Conservation (phyloP, 2,329 filamentous ascomycete species). For the Botrytis paeoniae region DNA sequence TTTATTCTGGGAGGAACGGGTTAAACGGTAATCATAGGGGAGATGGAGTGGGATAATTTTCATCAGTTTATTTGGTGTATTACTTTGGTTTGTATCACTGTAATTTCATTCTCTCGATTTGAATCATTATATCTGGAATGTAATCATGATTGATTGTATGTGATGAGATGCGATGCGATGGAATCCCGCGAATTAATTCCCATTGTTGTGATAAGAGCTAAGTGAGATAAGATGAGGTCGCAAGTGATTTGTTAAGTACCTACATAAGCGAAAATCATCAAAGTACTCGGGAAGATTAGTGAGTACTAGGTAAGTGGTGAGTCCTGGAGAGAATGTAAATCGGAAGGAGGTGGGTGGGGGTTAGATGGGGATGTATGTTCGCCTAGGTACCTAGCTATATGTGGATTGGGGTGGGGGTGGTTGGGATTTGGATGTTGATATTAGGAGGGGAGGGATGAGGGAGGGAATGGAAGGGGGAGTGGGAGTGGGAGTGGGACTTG, state of each 20-base stretch:
- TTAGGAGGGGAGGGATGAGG: not conserved
- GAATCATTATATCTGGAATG: not conserved
- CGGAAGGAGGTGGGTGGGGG: not conserved
- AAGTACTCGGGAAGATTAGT: not conserved
- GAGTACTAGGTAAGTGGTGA: accelerated
- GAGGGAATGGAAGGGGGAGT: not conserved
- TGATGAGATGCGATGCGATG: not conserved
- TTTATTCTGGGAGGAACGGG: not conserved
- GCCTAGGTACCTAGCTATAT: too few species aligned
- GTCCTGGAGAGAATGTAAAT: not conserved
- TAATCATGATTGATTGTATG: not conserved
- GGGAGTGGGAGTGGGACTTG: not conserved
- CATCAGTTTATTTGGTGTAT: not conserved
- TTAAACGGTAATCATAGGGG: not conserved
- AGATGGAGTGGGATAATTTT: not conserved
- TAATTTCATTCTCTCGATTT: not conserved
- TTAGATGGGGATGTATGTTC: not conserved
- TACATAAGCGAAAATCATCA: not conserved
- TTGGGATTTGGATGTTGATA: not conserved
- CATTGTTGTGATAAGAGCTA: not conserved
- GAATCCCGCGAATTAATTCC: not conserved
- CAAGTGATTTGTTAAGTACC: not conserved
- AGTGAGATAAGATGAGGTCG: not conserved
- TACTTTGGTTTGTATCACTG: not conserved
- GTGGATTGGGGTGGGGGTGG: too few species aligned